Conservation (phyloP, 495 filamentous ascomycete species). For the Hypomontagnella monticulosa region DNA sequence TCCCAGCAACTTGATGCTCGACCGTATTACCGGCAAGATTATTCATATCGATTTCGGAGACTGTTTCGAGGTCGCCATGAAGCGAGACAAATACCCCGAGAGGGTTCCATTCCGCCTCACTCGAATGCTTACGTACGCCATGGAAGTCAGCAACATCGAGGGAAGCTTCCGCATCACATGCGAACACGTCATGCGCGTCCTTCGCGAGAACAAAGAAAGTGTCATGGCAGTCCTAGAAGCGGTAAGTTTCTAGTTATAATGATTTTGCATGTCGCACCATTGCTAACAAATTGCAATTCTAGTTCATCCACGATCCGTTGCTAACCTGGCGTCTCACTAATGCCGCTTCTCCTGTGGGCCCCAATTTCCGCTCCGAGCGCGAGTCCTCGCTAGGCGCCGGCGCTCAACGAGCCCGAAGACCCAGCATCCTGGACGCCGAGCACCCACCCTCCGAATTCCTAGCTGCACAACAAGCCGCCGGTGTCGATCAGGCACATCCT, state of each 20-base stretch:
- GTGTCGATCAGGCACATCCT: slow-evolving; percentile 49
- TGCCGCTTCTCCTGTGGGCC: slow-evolving; percentile 78
- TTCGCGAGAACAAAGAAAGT: slow-evolving; percentile 96
- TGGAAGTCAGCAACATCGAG: slow-evolving; percentile 99
- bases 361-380: slow-evolving; percentile 82
- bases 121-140: slow-evolving; percentile 97
- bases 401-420: slow-evolving; percentile 61
- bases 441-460: slow-evolving; percentile 60
- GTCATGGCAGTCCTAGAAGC: slow-evolving; percentile 98
- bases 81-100: slow-evolving; percentile 98
- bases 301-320: slow-evolving; percentile 98
- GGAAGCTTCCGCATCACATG: slow-evolving; percentile 97
- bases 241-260: slow-evolving; percentile 64
- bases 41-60: slow-evolving; percentile 99
- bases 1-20: slow-evolving; percentile 96
- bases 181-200: slow-evolving; percentile 97
- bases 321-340: slow-evolving; percentile 96
- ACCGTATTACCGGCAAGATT: slow-evolving; percentile 92
- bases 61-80: slow-evolving; percentile 99
- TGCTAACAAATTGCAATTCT: slow-evolving; percentile 39
- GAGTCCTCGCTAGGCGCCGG: slow-evolving; percentile 58
- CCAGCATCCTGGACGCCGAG: slow-evolving; percentile 76
- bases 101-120: slow-evolving; percentile 97
- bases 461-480: slow-evolving; percentile 53
- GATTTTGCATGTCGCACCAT: slow-evolving; percentile 1